Evolutionary conservation across 2,329 filamentous ascomycete genomes (phyloP), one percentile per base, ranked within the genome.

Genomic region (Lithohypha guttulata): DNA sequence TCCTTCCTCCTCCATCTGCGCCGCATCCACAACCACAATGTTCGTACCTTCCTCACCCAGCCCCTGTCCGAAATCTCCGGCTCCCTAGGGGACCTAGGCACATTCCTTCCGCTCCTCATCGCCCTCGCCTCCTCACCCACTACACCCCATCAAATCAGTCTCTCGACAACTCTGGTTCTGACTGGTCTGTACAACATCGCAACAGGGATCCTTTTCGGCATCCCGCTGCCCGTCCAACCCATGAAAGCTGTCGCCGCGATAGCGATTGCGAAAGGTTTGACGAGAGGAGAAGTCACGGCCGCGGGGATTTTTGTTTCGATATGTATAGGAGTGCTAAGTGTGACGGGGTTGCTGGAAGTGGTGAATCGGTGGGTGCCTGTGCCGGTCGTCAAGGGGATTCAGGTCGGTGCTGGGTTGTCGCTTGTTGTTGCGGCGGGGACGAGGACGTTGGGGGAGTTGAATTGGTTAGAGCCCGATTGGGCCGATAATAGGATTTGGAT

Each of bases 341-440:
- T 78, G 3, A 93, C 85, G 0, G 84, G 89, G 1, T 62, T 91
- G n/a, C 66, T 95, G 21, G 70, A 70, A 42, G 81, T 77, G 70
- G 77, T 84, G 36, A 79, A 82, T 6, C 63, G 68, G n/a, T 68
- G 78, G 10, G 81, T 93, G 6, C 89, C 89, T 0, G 75, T 87
- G 10, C 84, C 87, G 0, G 81, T 96, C 0, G 79, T 96, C 38
- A 94, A 93, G 57, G 89, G 89, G 20, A 95, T 96, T 49, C 91
- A 96, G 61, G 76, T 95, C 33, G 89, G 89, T 25, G 89, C 89
- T 3, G 89, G 89, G 1, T 66, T 96, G 33, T 85, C 81, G 11
- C 71, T 96, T 11, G 73, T 86, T 39, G 71, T 93, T 42, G 81
- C 83, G 9, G 84, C 85, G 6, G 85, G 84, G 2, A 67, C 70